Evolutionary conservation across 2,329 filamentous ascomycete genomes (phyloP).

Genomic region (Bipolaris gigantea): DNA sequence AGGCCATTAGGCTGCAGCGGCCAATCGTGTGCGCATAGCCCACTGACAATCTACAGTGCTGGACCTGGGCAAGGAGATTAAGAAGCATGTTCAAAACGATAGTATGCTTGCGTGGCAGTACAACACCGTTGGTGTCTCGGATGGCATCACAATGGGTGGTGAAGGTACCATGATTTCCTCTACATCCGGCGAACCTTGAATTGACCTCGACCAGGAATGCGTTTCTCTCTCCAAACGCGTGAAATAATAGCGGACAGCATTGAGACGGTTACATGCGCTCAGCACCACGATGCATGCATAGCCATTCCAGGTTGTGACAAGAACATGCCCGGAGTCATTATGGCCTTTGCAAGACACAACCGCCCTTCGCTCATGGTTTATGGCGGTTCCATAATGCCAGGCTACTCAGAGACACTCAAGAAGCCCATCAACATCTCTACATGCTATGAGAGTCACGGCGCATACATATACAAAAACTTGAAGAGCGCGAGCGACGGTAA

Average conservation of each 20-base stretch:
- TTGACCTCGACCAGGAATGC: constrained; percentile 69
- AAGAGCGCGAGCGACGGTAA: constrained; percentile 68
- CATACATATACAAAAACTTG: constrained; percentile 75
- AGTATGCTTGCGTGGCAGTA: constrained; percentile 95
- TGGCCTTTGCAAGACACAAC: constrained; percentile 90
- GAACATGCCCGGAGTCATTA: constrained; percentile 93
- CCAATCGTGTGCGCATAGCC: constrained; percentile 8
- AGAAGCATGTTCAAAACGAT: constrained; percentile 75
- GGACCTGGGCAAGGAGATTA: constrained; percentile 85
- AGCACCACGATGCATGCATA: constrained; percentile 91
- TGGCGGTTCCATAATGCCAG: constrained; percentile 85
- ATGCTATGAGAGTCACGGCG: constrained; percentile 85
- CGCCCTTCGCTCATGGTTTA: constrained; percentile 94
- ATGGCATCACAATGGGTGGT: constrained; percentile 93
- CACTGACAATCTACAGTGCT: constrained; percentile 60
- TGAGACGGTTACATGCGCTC: constrained; percentile 88
- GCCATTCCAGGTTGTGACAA: constrained; percentile 94
- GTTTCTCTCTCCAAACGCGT: constrained; percentile 85
- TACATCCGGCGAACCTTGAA: background rate
- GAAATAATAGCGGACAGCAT: constrained; percentile 95
- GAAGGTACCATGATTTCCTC: constrained; percentile 61
- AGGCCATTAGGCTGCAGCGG: background rate
- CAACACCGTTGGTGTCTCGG: constrained; percentile 86
- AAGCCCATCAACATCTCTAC: constrained; percentile 84
- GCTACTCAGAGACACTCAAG: constrained; percentile 75